Percentiles rank a stretch among this genome's conserved stretches.
phyloP scores from a whole-genome alignment of 1,139 yeast species.

The Yamadazyma triangularis region DNA sequence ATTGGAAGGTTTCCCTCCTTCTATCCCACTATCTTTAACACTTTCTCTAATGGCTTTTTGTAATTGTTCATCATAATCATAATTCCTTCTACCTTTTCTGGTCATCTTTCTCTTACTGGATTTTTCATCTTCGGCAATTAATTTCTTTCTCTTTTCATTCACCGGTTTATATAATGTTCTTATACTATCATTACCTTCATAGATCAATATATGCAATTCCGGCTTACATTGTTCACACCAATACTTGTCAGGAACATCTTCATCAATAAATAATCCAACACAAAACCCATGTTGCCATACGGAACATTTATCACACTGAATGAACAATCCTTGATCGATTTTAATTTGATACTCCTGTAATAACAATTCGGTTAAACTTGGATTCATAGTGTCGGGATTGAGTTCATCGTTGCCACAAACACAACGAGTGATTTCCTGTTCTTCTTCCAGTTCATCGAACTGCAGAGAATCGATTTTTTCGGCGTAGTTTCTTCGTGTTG shows the following conservation, averaged over 20 bases:
- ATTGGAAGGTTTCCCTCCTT: no score
- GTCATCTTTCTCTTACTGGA: constrained; percentile 13
- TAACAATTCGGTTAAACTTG: constrained; percentile 41
- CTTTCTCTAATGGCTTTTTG: constrained; percentile 70
- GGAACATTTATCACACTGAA: constrained; percentile 87
- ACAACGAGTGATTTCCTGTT: constrained; percentile 82
- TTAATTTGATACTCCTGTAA: constrained; percentile 54
- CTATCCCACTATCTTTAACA: no score
- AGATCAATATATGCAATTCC: constrained; percentile 58
- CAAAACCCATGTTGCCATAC: constrained; percentile 99
- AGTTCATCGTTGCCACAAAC: constrained; percentile 78
- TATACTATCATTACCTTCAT: constrained; percentile 26
- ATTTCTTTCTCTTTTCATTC: constrained; percentile 42
- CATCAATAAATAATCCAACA: constrained; percentile 73
- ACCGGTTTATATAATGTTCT: constrained; percentile 48
- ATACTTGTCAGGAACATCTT: constrained; percentile 83
- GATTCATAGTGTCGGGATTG: constrained; percentile 29
- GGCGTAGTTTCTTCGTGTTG: constrained; percentile 11
- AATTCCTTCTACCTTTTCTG: constrained; percentile 31
- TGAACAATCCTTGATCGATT: constrained; percentile 72
- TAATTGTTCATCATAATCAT: constrained; percentile 62
- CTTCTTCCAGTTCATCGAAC: constrained; percentile 36
- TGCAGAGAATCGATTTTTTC: constrained; percentile 8
- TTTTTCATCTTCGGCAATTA: constrained; percentile 57
- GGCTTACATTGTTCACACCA: constrained; percentile 93